phyloP scores from a whole-genome alignment of 345 rosid genomes.

The Physaria fendleri region DNA sequence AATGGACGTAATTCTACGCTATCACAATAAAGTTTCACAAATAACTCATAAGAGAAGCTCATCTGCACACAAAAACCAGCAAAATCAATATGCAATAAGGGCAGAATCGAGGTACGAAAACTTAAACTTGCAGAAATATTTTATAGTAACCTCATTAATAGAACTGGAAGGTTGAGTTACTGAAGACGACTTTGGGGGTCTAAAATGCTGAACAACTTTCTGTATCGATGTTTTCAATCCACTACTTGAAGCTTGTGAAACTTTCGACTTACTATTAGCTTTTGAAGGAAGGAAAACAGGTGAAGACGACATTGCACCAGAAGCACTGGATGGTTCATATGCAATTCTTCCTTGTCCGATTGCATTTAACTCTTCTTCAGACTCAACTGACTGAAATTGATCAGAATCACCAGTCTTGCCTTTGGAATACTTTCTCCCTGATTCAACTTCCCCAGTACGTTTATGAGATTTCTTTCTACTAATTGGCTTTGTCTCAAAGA shows the following conservation, averaged over 20 bases:
- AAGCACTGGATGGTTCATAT: conserved; percentile 29
- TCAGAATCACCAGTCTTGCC: conserved; percentile 23
- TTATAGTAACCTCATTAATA: conserved; percentile 27
- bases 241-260: conserved; percentile 34
- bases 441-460: conserved; percentile 28
- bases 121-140: conserved; percentile 29
- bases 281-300: conserved; percentile 29
- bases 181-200: conserved; percentile 35
- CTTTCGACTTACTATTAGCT: conserved; percentile 16
- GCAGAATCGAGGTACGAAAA: background rate
- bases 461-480: conserved; percentile 27
- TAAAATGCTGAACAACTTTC: conserved; percentile 57
- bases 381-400: conserved; percentile 10
- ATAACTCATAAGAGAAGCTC: conserved; percentile 54
- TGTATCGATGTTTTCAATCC: conserved; percentile 45
- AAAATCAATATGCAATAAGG: background rate
- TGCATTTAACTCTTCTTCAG: conserved; percentile 24
- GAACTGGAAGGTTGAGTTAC: conserved; percentile 25
- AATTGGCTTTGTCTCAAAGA: conserved; percentile 24
- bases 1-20: conserved; percentile 54
- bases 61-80: conserved; percentile 35
- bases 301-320: conserved; percentile 28
- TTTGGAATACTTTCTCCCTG: conserved; percentile 23
- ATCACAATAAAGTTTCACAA: conserved; percentile 46
- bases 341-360: conserved; percentile 23